Evolutionary conservation across 2,329 filamentous ascomycete genomes (phyloP).

Genomic region (Cladorrhinum sp.): DNA sequence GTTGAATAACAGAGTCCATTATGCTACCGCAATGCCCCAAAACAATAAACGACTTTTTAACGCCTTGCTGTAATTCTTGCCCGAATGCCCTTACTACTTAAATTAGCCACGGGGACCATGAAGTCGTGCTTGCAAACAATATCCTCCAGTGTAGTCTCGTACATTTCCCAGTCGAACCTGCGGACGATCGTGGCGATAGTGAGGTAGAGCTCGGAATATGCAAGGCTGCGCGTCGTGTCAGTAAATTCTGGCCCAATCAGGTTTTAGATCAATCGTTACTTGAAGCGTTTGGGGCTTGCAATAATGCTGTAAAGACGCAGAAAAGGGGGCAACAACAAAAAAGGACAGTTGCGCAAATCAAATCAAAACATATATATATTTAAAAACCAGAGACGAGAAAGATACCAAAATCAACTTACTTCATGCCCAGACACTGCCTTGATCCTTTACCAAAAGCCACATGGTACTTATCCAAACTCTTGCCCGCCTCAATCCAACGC

Average conservation of each 20-base stretch:
- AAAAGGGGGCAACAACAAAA: no score
- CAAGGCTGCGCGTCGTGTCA: slow-evolving; percentile 16
- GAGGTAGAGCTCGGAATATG: slow-evolving; percentile 27
- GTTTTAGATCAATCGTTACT: no score
- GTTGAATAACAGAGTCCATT: no score
- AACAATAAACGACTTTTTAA: no score
- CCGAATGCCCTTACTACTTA: neutral
- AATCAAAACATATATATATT: no score
- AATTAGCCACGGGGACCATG: neutral
- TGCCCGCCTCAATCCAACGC: slow-evolving; percentile 14
- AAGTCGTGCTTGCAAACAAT: neutral
- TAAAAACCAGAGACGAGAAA: no score
- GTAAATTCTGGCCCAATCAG: no score
- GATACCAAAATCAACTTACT: no score
- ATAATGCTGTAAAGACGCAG: no score
- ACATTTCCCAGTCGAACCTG: slow-evolving; percentile 29
- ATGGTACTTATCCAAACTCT: slow-evolving; percentile 24
- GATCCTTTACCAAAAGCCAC: slow-evolving; percentile 26
- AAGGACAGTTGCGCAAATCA: no score
- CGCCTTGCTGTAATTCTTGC: neutral
- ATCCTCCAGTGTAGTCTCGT: slow-evolving; percentile 22
- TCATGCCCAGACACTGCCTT: slow-evolving; percentile 27
- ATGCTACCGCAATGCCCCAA: no score
- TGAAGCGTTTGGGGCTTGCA: no score
- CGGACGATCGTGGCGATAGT: slow-evolving; percentile 22